phyloP scores from a whole-genome alignment of 495 filamentous ascomycete species.

The Neurospora sp. region DNA sequence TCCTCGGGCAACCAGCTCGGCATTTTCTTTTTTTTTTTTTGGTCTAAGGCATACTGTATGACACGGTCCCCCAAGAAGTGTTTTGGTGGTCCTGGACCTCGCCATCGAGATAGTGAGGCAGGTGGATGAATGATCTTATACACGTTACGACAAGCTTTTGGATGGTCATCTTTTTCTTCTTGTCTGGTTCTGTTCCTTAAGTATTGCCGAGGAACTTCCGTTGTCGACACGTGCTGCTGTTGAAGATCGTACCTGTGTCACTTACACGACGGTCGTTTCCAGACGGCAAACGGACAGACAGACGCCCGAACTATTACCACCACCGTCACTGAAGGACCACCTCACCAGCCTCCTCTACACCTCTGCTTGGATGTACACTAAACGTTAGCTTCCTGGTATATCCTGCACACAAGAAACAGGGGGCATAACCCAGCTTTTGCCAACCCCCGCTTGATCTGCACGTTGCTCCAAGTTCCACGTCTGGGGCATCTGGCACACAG shows the following conservation, averaged over 20 bases:
- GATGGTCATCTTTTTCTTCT: neutral
- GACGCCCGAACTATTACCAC: no score
- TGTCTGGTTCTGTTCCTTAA: neutral
- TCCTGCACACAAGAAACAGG: no score
- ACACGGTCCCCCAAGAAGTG: neutral
- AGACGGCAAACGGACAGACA: no score
- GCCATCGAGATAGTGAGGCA: neutral
- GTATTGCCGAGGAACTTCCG: neutral
- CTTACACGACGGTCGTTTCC: no score
- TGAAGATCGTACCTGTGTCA: neutral
- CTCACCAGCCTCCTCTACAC: no score
- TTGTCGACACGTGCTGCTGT: neutral
- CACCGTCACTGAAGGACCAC: no score
- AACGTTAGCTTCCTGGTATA: no score
- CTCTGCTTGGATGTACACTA: no score
- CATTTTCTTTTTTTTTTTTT: neutral
- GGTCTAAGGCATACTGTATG: neutral
- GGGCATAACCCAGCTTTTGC: neutral
- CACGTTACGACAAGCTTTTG: neutral
- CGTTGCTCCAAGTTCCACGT: neutral
- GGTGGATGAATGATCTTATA: neutral
- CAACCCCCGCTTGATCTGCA: neutral
- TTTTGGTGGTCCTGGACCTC: neutral
- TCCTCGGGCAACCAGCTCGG: neutral
- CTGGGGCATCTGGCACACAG: neutral